Conservation (phyloP, 345 rosid species). For the Camelina hispida region DNA sequence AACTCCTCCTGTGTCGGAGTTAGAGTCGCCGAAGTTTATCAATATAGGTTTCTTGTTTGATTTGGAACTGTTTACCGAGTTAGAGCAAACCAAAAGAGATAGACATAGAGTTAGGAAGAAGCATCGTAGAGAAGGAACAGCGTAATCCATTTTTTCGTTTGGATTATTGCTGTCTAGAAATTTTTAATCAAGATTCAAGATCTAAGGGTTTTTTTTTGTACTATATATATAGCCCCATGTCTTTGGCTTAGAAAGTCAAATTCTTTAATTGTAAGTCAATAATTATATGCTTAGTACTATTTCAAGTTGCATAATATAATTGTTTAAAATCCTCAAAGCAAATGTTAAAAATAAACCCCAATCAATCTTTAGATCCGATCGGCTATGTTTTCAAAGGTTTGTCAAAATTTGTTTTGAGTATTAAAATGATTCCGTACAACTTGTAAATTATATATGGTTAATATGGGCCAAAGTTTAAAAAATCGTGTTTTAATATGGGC, state of each 20-base stretch:
- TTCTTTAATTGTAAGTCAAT: not conserved
- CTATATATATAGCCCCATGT: not conserved
- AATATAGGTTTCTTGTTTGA: conserved; percentile 42
- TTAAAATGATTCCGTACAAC: not conserved
- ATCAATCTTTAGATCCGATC: conserved; percentile 29
- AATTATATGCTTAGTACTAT: not conserved
- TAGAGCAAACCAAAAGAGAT: conserved; percentile 37
- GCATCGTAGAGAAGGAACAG: conserved; percentile 23
- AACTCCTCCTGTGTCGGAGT: conserved; percentile 63
- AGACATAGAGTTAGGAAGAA: conserved; percentile 20
- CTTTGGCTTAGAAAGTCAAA: conserved; percentile 8
- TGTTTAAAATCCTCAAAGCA: not conserved
- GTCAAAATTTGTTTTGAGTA: conserved; percentile 15
- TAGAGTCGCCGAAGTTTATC: conserved; percentile 63
- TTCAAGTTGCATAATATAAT: conserved; percentile 7
- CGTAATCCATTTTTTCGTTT: conserved; percentile 22
- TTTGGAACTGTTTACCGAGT: conserved; percentile 20
- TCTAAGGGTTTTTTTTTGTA: not conserved
- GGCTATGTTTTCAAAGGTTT: conserved; percentile 13
- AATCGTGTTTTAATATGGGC: not conserved
- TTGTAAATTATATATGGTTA: not conserved
- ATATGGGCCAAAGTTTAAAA: not conserved
- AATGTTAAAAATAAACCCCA: not conserved
- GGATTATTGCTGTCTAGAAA: not conserved
- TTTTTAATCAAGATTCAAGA: not conserved